These are phyloP conservation scores for Alternaria alternata DNA, from an alignment of 2,329 filamentous ascomycete species.

Conservation along the genomic window DNA sequence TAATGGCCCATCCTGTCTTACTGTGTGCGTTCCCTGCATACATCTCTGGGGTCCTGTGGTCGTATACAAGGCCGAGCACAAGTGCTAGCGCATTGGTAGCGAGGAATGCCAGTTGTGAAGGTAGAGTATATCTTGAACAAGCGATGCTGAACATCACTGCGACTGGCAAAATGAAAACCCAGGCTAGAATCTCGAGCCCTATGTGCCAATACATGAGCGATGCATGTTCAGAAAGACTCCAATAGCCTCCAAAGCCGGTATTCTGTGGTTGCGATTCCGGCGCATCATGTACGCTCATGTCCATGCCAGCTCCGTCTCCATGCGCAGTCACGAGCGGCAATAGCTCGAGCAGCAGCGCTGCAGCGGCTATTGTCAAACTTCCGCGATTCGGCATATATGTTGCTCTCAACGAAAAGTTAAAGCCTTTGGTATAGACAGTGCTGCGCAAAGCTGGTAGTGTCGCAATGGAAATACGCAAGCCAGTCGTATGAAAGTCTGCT, in stretches of 20 bases:
- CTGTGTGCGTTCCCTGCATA: constrained; percentile 90
- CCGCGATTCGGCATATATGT: constrained; percentile 40
- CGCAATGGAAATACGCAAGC: neutral
- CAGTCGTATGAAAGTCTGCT: neutral
- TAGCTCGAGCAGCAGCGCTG: constrained; percentile 52
- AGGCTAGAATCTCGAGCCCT: constrained; percentile 72
- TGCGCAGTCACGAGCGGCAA: constrained; percentile 54
- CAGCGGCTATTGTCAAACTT: constrained; percentile 36
- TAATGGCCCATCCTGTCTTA: constrained; percentile 85
- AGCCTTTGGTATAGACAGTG: neutral
- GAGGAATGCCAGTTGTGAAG: constrained; percentile 67
- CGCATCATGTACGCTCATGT: constrained; percentile 35
- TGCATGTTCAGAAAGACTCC: constrained; percentile 62
- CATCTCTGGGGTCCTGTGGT: constrained; percentile 80
- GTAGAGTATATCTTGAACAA: constrained; percentile 76
- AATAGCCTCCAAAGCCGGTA: constrained; percentile 61
- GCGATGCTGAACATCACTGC: constrained; percentile 86
- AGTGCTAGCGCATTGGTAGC: constrained; percentile 53
- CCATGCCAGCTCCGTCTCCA: constrained; percentile 47
- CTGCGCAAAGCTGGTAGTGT: neutral
- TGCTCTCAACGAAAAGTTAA: constrained; percentile 3
- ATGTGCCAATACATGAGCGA: constrained; percentile 74
- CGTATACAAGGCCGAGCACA: constrained; percentile 65
- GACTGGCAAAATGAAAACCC: constrained; percentile 76
- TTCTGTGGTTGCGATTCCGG: constrained; percentile 25